Percentiles rank a stretch among this genome's conserved stretches.
Conservation (phyloP, 116 monocot species). For the Phalaenopsis hybrid region DNA sequence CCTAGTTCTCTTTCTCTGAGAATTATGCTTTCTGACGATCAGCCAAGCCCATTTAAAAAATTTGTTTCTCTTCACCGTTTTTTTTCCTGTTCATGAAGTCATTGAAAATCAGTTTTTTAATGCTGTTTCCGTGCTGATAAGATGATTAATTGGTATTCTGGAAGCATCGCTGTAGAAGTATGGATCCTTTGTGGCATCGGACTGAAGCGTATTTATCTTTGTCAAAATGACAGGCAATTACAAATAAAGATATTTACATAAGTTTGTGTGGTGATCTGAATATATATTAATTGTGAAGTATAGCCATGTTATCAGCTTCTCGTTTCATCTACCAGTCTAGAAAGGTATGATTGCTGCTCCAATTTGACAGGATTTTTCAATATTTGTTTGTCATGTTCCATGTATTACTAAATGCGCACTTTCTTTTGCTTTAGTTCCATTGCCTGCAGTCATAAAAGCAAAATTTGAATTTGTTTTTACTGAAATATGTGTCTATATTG, state of each 20-base stretch:
- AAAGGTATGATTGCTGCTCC: background rate
- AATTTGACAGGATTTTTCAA: background rate
- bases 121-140: background rate
- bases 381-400: background rate
- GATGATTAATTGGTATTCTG: background rate
- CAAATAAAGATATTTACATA: background rate
- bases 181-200: background rate
- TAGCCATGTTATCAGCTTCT: slow-evolving; percentile 3
- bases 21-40: background rate
- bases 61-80: background rate
- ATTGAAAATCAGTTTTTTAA: background rate
- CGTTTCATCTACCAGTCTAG: background rate
- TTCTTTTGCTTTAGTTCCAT: background rate
- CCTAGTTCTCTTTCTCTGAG: background rate
- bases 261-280: background rate
- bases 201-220: background rate
- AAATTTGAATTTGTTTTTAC: background rate
- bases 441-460: background rate
- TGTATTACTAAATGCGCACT: background rate
- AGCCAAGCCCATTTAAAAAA: background rate
- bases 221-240: background rate
- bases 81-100: background rate
- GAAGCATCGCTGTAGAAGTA: background rate
- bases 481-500: background rate
- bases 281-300: background rate